phyloP scores from a whole-genome alignment of 306 rosid genomes.

The Prunus davidiana region DNA sequence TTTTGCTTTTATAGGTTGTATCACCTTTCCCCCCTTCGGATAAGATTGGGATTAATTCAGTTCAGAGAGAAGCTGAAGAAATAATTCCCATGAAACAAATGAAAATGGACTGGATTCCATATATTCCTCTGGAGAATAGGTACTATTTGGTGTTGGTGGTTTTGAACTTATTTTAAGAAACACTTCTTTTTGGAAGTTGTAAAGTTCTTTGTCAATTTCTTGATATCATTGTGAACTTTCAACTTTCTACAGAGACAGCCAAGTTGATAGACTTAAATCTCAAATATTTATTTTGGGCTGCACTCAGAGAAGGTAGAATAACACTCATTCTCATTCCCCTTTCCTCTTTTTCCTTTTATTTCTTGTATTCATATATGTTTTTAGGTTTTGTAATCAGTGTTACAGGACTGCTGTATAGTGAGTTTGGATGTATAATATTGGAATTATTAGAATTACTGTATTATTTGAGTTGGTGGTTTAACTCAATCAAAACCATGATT shows the following conservation, averaged over 20 bases:
- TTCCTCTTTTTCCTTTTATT: conserved; percentile 8
- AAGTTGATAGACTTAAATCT: conserved; percentile 64
- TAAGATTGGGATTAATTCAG: conserved; percentile 86
- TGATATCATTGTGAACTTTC: conserved; percentile 9
- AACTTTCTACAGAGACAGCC: conserved; percentile 61
- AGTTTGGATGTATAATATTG: background rate
- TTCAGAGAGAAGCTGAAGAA: conserved; percentile 87
- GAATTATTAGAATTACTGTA: background rate
- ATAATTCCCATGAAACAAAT: conserved; percentile 90
- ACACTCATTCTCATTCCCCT: background rate
- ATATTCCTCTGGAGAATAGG: conserved; percentile 61
- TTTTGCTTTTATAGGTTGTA: conserved; percentile 31
- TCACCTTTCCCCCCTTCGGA: conserved; percentile 89
- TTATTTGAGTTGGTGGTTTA: background rate
- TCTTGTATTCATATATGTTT: background rate
- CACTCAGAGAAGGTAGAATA: conserved; percentile 71
- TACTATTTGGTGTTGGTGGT: conserved; percentile 14
- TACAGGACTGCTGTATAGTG: background rate
- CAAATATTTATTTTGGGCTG: conserved; percentile 81
- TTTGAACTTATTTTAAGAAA: background rate
- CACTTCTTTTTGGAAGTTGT: conserved; percentile 14
- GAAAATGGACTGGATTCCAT: conserved; percentile 98
- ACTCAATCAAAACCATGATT: background rate
- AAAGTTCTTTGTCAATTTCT: conserved; percentile 1
- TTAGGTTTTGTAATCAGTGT: background rate